These are phyloP conservation scores for Selaginella tamariscina DNA, from an alignment of 75 land plant species.

Conservation along the genomic window DNA sequence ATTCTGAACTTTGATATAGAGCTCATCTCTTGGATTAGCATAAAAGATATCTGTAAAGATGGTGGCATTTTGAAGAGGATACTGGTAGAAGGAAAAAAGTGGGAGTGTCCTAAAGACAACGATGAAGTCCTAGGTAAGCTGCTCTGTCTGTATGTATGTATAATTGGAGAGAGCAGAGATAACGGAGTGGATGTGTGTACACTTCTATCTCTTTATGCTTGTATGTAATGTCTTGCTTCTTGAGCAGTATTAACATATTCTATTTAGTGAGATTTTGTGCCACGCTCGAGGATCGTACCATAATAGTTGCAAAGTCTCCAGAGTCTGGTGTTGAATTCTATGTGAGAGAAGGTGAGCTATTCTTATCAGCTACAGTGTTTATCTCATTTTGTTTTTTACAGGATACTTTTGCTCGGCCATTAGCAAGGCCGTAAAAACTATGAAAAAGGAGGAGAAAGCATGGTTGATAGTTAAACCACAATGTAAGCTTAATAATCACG, in stretches of 20 bases:
- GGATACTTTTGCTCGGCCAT: constrained; percentile 52
- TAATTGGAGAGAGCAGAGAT: too few relatives aligned
- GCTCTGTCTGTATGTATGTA: too few relatives aligned
- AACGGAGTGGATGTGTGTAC: too few relatives aligned
- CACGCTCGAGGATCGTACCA: constrained; percentile 30
- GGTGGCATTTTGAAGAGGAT: constrained; percentile 16
- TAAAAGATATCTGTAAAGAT: constrained; percentile 10
- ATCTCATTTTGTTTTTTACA: constrained; percentile 14
- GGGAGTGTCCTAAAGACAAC: constrained; percentile 42
- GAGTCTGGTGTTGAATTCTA: constrained; percentile 39
- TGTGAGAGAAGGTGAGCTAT: constrained; percentile 35
- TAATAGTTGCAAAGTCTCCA: constrained; percentile 26
- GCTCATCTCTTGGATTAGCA: not conserved
- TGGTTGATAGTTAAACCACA: constrained; percentile 36
- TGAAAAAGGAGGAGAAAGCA: constrained; percentile 48
- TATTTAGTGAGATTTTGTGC: constrained; percentile 42
- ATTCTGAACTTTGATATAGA: constrained; percentile 1
- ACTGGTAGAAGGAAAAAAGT: constrained; percentile 37
- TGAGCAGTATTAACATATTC: too few relatives aligned
- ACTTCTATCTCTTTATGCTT: too few relatives aligned
- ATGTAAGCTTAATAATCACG: too few relatives aligned
- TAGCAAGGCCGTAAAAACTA: constrained; percentile 42
- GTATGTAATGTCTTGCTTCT: too few relatives aligned
- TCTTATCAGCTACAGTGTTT: not conserved
- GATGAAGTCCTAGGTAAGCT: constrained; percentile 35